Base-by-base conservation (phyloP, 805 yeast species). In the Debaryomyces hansenii region DNA sequence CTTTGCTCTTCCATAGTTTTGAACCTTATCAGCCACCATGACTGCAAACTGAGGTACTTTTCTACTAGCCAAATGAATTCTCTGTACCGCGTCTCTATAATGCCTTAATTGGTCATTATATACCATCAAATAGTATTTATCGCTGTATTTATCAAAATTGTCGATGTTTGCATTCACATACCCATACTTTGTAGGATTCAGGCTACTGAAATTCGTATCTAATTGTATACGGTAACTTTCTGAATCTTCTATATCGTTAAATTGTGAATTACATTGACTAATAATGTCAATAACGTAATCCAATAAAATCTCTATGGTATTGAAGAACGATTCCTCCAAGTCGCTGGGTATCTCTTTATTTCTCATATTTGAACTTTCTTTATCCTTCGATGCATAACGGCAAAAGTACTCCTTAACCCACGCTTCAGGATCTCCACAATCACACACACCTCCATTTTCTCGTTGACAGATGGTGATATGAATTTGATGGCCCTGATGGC, bases 341-440 rank as follows among this genome's bases (percentile, higher is more conserved):
- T 72, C 80, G 0, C 56, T 60, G 0, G 87, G 82, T 9, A 84
- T 46, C 1, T 52, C 52, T 9, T 34, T 5, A 15, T 48, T 43
- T 11, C 36, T 32, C 16, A 40, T 36, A n/a, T 41, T 44, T 5
- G 27, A 6, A 12, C 40, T 44, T 18, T 42, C 52, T 9, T 45
- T 48, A 8, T 45, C 47, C n/a, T 51, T 42, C 3, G 46, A 24
- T 4, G 65, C 57, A 45, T 52, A 57, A 15, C 72, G 70, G 60
- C 96, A 89, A 11, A 68, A 57, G 37, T 82, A 68, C 1, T 73
- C 64, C 12, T 63, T 63, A 4, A 71, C 76, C 90, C 95, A 90
- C 0, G 95, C 95, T 58, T 87, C 96, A 0, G 83, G 80, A 57
- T 90, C 96, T 4, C 96, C 96, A 63, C 96, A 89, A 58, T 89